Percentiles rank a stretch among this genome's conserved stretches.
Conservation (phyloP, 805 yeast genomes). For the Candida railenensis region DNA sequence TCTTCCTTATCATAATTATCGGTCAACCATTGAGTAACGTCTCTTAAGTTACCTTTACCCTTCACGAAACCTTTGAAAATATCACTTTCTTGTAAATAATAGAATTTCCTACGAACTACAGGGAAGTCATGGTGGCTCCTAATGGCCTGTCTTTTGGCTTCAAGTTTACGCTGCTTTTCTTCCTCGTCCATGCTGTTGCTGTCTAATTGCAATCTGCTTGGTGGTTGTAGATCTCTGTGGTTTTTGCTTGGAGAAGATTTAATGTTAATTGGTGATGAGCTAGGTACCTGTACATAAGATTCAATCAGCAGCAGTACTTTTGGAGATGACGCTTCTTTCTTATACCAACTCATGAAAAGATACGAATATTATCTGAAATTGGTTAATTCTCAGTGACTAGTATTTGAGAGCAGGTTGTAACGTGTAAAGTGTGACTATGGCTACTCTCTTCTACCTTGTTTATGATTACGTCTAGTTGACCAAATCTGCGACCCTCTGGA, state of each 20-base stretch:
- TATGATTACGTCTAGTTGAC: not conserved
- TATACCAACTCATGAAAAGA: slow-evolving; percentile 9
- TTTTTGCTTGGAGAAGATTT: slow-evolving; percentile 22
- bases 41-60: slow-evolving; percentile 42
- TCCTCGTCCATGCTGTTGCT: slow-evolving; percentile 12
- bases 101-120: slow-evolving; percentile 32
- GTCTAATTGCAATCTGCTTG: slow-evolving; percentile 11
- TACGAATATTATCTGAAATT: too few relatives aligned
- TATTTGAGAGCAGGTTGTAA: too few relatives aligned
- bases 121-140: slow-evolving; percentile 40
- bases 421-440: too few relatives aligned
- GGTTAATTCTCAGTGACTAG: too few relatives aligned
- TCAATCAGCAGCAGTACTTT: not conserved
- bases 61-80: slow-evolving; percentile 41
- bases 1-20: slow-evolving; percentile 31
- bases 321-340: not conserved
- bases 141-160: slow-evolving; percentile 34
- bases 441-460: too few relatives aligned
- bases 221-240: slow-evolving; percentile 11
- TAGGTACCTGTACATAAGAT: slow-evolving; percentile 37
- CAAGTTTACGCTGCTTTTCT: slow-evolving; percentile 26
- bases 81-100: slow-evolving; percentile 40
- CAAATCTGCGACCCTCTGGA: too few relatives aligned
- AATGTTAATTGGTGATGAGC: slow-evolving; percentile 37
- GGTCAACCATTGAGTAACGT: slow-evolving; percentile 36